These are phyloP conservation scores for Vicia faba DNA, from an alignment of 306 rosid species.

Conservation along the genomic window DNA sequence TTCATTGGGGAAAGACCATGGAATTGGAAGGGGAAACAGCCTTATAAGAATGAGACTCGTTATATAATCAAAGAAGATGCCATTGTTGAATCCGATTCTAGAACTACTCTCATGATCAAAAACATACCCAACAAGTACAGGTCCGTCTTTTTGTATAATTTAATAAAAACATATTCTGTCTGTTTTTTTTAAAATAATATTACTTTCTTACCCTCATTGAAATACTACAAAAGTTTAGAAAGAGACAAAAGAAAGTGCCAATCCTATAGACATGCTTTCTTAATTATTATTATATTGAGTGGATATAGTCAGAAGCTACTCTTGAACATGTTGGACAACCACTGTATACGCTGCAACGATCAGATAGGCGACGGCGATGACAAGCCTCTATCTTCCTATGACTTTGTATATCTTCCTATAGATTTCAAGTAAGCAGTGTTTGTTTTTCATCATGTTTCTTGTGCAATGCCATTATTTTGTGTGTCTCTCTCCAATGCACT, in stretches of 20 bases:
- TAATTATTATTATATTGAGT: too few species aligned
- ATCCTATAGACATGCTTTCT: too few species aligned
- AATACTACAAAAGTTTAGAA: background rate
- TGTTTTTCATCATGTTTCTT: background rate
- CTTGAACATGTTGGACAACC: conserved; percentile 91
- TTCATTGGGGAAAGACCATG: conserved; percentile 36
- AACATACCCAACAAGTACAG: conserved; percentile 98
- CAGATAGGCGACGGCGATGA: conserved; percentile 55
- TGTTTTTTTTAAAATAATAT: too few species aligned
- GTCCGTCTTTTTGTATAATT: conserved; percentile 38
- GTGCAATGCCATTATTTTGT: background rate
- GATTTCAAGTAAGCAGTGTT: conserved; percentile 68
- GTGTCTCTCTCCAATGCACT: background rate
- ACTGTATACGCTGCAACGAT: conserved; percentile 89
- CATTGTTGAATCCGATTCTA: conserved; percentile 56
- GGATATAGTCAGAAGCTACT: conserved; percentile 77
- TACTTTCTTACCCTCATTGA: background rate
- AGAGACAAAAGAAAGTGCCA: background rate
- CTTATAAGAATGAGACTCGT: conserved; percentile 60
- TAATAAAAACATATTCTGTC: too few species aligned
- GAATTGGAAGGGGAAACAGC: conserved; percentile 63
- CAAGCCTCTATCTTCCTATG: conserved; percentile 76
- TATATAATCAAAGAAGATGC: conserved; percentile 65
- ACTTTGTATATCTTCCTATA: conserved; percentile 92
- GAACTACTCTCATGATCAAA: conserved; percentile 94